A percentile compares a stretch with the other conserved stretches of the same genome.
These are phyloP conservation scores for Hirsutella minnesotensis DNA, from an alignment of 2,329 filamentous ascomycete species.

Conservation along the genomic window DNA sequence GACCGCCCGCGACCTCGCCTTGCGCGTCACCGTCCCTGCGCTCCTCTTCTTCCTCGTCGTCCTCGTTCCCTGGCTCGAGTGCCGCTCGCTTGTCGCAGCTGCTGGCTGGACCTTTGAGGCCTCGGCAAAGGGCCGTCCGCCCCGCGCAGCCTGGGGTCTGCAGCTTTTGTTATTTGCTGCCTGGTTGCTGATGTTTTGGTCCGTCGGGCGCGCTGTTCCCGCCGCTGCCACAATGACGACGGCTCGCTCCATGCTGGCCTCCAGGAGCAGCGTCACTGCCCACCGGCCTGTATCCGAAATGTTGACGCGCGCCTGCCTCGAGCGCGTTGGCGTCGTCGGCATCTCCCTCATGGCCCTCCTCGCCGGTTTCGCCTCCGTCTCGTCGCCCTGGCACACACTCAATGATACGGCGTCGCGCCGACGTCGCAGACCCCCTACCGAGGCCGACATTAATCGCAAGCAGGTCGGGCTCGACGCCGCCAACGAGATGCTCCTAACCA, in stretches of 20 bases:
- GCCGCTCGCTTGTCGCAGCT: conserved; percentile 50
- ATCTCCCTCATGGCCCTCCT: conserved; percentile 78
- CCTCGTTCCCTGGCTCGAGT: conserved; percentile 67
- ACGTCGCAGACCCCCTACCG: conserved; percentile 47
- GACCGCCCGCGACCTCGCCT: conserved; percentile 52
- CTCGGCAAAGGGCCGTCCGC: conserved; percentile 41
- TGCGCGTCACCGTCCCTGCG: conserved; percentile 57
- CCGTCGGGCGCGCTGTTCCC: conserved; percentile 54
- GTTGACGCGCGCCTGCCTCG: conserved; percentile 43
- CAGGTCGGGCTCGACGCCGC: conserved; percentile 69
- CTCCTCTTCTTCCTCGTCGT: conserved; percentile 62
- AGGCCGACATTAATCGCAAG: conserved; percentile 65
- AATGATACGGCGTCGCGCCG: conserved; percentile 41
- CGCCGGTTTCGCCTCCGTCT: conserved; percentile 84
- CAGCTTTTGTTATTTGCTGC: conserved; percentile 48
- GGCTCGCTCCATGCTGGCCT: no score
- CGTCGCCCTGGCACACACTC: conserved; percentile 76
- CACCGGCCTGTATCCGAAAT: conserved; percentile 16
- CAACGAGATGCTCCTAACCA: conserved; percentile 65
- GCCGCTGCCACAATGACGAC: not conserved
- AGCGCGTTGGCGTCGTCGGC: conserved; percentile 71
- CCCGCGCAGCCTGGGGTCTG: conserved; percentile 51
- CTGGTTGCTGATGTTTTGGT: conserved; percentile 72
- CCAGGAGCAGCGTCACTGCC: conserved; percentile 8
- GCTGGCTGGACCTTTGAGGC: conserved; percentile 52